These are phyloP conservation scores for Pyrus betulifolia DNA, from an alignment of 306 rosid genomes.

Conservation along the genomic window DNA sequence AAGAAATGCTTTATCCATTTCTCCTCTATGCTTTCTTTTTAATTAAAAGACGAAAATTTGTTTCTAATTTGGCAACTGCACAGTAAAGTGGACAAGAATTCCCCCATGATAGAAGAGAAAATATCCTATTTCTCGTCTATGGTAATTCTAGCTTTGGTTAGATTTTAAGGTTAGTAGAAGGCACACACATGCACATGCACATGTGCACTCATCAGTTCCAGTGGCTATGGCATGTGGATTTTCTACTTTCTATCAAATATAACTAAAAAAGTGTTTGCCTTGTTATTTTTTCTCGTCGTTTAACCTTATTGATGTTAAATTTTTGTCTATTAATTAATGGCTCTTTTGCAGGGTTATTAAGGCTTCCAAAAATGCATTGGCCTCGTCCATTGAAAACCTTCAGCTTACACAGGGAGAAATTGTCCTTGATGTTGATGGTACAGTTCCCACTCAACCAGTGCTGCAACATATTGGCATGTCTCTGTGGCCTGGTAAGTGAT, in stretches of 20 bases:
- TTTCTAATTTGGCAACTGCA: too few relatives aligned
- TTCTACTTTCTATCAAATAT: background rate
- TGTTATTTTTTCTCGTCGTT: background rate
- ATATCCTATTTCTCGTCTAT: background rate
- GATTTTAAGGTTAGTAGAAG: background rate
- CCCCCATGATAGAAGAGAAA: background rate
- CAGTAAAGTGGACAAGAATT: background rate
- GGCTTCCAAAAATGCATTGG: conserved; percentile 47
- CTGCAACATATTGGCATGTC: conserved; percentile 86
- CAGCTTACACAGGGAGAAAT: conserved; percentile 72
- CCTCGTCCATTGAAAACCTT: conserved; percentile 51
- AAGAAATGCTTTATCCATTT: background rate
- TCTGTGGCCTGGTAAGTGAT: conserved; percentile 84
- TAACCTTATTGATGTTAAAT: background rate
- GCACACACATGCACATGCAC: background rate
- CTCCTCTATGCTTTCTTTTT: background rate
- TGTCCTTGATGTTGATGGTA: conserved; percentile 78
- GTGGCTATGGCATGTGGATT: background rate
- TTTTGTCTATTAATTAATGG: conserved; percentile 6
- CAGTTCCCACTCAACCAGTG: conserved; percentile 87
- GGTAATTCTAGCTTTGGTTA: background rate
- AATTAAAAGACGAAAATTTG: background rate
- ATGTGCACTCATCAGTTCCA: background rate
- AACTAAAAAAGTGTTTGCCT: background rate
- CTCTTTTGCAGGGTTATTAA: conserved; percentile 52